Evolutionary conservation across 495 filamentous ascomycete species (phyloP).

Genomic region (Coniosporium apollinis): DNA sequence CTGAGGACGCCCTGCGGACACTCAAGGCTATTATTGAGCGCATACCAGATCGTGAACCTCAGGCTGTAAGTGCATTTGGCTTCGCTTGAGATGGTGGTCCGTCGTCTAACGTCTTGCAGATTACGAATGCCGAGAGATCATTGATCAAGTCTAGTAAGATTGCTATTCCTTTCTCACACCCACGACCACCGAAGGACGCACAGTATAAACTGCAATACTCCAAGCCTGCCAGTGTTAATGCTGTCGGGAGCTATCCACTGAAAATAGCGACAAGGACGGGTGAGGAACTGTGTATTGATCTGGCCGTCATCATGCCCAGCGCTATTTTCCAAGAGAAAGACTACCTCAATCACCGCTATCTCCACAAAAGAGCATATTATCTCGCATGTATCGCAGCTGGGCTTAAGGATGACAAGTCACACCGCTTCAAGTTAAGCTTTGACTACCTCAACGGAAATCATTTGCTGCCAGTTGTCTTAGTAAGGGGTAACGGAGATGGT

Average conservation of each 20-base stretch:
- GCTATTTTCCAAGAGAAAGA: slow-evolving; percentile 83
- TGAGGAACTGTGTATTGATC: slow-evolving; percentile 46
- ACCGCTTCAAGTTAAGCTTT: slow-evolving; percentile 43
- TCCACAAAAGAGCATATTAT: slow-evolving; percentile 88
- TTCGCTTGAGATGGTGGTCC: neutral
- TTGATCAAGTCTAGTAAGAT: slow-evolving; percentile 49
- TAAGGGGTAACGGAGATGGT: slow-evolving; percentile 25
- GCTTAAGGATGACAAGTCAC: slow-evolving; percentile 38
- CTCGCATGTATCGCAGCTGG: slow-evolving; percentile 59
- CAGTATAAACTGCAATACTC: slow-evolving; percentile 69
- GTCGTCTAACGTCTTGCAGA: slow-evolving; percentile 21
- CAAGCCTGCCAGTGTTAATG: slow-evolving; percentile 63
- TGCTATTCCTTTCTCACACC: slow-evolving; percentile 64
- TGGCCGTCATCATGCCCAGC: slow-evolving; percentile 70
- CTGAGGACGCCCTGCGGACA: slow-evolving; percentile 53
- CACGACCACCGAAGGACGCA: slow-evolving; percentile 49
- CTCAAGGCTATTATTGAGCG: slow-evolving; percentile 61
- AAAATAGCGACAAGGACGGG: slow-evolving; percentile 51
- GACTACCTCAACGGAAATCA: slow-evolving; percentile 57
- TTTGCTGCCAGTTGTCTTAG: slow-evolving; percentile 53
- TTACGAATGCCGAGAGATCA: slow-evolving; percentile 46
- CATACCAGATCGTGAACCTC: slow-evolving; percentile 38
- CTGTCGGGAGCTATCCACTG: slow-evolving; percentile 73
- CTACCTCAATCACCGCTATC: slow-evolving; percentile 82
- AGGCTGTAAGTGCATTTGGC: slow-evolving; percentile 36